Percentiles rank a stretch among this genome's conserved stretches.
These are phyloP conservation scores for Opeltia flavorubescens DNA, from an alignment of 495 filamentous ascomycete species.

Conservation along the genomic window DNA sequence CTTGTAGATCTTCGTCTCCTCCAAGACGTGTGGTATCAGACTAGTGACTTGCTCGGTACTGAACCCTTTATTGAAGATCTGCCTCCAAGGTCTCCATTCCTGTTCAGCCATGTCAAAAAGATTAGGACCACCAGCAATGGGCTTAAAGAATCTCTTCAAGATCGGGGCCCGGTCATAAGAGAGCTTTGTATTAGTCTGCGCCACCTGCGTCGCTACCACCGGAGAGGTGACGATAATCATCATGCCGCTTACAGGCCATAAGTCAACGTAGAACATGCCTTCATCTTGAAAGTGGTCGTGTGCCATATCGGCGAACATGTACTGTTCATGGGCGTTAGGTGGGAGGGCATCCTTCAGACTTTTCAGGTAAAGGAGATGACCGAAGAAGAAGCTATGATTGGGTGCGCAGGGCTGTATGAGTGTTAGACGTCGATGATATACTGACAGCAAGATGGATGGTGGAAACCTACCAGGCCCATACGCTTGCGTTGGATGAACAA, in stretches of 20 bases:
- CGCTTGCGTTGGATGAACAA: no score
- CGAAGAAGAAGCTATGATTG: slow-evolving; percentile 8
- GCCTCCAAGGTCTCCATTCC: slow-evolving; percentile 15
- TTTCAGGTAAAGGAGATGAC: slow-evolving; percentile 12
- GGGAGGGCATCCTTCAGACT: slow-evolving; percentile 4
- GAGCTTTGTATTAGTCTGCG: slow-evolving; percentile 7
- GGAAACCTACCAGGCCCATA: no score
- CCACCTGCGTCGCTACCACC: slow-evolving; percentile 9
- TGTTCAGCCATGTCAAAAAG: slow-evolving; percentile 14
- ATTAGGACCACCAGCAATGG: slow-evolving; percentile 14
- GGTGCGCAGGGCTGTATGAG: slow-evolving; percentile 3
- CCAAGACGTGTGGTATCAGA: slow-evolving; percentile 3
- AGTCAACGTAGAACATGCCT: slow-evolving; percentile 15
- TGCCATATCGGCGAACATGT: slow-evolving; percentile 10
- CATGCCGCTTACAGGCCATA: slow-evolving; percentile 15
- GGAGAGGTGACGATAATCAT: slow-evolving; percentile 14
- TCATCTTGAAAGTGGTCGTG: slow-evolving; percentile 8
- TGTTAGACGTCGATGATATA: no score
- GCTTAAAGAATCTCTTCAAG: slow-evolving; percentile 13
- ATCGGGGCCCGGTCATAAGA: slow-evolving; percentile 9
- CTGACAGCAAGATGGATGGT: no score
- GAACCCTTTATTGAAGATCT: slow-evolving; percentile 14
- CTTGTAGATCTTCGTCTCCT: background rate
- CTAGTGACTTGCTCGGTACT: slow-evolving; percentile 6
- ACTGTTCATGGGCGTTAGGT: slow-evolving; percentile 8